Evolutionary conservation across 2,329 filamentous ascomycete species (phyloP), one percentile per base, ranked within the genome.

Genomic region (Botrytis aclada): DNA sequence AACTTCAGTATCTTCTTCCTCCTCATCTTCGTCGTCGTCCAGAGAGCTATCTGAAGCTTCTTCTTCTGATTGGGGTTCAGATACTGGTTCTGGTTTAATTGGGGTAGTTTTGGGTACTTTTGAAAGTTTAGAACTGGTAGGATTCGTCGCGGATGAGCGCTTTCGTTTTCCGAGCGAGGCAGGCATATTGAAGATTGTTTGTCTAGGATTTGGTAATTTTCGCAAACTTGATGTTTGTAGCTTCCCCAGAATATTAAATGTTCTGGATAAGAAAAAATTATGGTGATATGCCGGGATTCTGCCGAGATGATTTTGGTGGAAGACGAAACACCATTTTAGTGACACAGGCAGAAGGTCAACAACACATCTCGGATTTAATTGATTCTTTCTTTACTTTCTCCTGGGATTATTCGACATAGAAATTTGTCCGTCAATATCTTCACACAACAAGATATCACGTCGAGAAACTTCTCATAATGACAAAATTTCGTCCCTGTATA

Each of bases 401-500:
- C 25, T n/a, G 1, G 9, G 34, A 47, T 70, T n/a, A 1, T 10
- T 34, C 32, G 22, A n/a, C 12, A 32, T 65, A 16, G 32, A 25
- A 9, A 18, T 54, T 12, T 43, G 66, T 45, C 16, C 4, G 20
- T n/a, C 37, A 25, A 39, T n/a, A 62, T 18, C 25, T 41, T n/a
- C 1, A n/a, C 34, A 41, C 10, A 8, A n/a, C 34, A 7, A 61
- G 34, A 5, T 16, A 34, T 14, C 5, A 29, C 9, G 16, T 20
- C n/a, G 54, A 32, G 29, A 34, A 43, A 18, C 25, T 58, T 34
- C 39, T 39, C 37, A 84, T 75, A 61, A 97, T 99, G 96, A 98
- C 96, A 4, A 90, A 91, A 78, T 99, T 99, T 81, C 88, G 96
- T 56, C 96, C 96, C 32, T 99, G 96, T 81, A 98, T 99, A 83